A percentile compares a stretch with the other conserved stretches of the same genome.
phyloP scores from a whole-genome alignment of 2,329 filamentous ascomycete species.

The Scytalidium lignicola region DNA sequence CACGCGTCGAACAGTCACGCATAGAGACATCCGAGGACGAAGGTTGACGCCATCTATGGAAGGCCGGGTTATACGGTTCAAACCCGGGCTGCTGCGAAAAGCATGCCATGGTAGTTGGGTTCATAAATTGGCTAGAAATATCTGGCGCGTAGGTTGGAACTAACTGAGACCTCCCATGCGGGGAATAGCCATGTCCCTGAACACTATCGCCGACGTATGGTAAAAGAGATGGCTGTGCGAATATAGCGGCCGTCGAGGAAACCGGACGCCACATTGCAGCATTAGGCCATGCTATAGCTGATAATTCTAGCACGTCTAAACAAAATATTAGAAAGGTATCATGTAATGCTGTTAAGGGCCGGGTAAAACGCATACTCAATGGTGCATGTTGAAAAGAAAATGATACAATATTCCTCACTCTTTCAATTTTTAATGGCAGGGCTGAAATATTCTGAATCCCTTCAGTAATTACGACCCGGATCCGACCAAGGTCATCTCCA shows the following conservation, averaged over 20 bases:
- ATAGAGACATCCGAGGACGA: constrained; percentile 40
- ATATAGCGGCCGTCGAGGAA: constrained; percentile 31
- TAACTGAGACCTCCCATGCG: constrained; percentile 32
- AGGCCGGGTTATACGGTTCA: constrained; percentile 12
- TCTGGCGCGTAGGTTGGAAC: too few species aligned
- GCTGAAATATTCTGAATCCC: constrained; percentile 54
- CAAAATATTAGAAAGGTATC: not conserved
- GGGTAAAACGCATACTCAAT: constrained; percentile 36
- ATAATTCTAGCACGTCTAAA: constrained; percentile 65
- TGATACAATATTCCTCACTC: constrained; percentile 65
- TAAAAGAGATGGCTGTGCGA: constrained; percentile 21
- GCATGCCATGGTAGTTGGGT: too few species aligned
- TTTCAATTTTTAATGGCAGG: constrained; percentile 52
- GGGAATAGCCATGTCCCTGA: constrained; percentile 61
- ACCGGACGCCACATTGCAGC: constrained; percentile 59
- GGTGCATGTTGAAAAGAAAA: constrained; percentile 88
- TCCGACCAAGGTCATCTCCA: constrained; percentile 64
- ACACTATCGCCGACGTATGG: constrained; percentile 38
- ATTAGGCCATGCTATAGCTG: constrained; percentile 77
- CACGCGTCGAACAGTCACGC: constrained; percentile 31
- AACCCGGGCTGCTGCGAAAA: too few species aligned
- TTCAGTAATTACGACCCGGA: constrained; percentile 73
- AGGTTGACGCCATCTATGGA: constrained; percentile 27
- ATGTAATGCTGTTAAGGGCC: not conserved
- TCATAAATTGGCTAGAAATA: constrained; percentile 32